Evolutionary conservation across 2,329 filamentous ascomycete genomes (phyloP), one percentile per base, ranked within the genome.

Genomic region (Fusarium luffae): DNA sequence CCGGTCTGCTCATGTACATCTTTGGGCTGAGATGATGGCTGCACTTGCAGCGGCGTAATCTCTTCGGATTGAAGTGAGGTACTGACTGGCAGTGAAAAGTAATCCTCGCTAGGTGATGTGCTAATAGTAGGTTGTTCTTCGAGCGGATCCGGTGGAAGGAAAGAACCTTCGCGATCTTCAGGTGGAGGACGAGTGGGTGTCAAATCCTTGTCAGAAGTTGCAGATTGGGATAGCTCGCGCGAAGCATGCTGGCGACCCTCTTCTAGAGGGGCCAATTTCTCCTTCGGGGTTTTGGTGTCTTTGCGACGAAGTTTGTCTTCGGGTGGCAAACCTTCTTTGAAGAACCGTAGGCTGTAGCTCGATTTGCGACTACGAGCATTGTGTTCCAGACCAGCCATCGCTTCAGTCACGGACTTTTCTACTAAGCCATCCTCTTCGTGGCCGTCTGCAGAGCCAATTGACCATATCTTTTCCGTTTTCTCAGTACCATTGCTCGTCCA

Each of bases 311-410:
- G 75, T 74, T 86, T 86, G 46, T 90, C 87, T 55, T 89, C 86
- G 5, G 78, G 76, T n/a, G 88, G 87, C 19, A 90, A 79, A 34
- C 88, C 89, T 77, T 91, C 88, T 66, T 88, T 89, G 81, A 91
- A 91, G 73, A 91, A 89, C 3, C 89, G 84, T 61, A 91, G 80
- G 69, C 88, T 90, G 77, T 91, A 89, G 72, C 88, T 91, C 41
- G 89, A 86, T 77, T 91, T 91, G 70, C 89, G 86, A 73, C 89
- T 92, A 55, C 89, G 86, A 47, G 86, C 86, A 74, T 87, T 89
- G 72, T 83, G 87, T 72, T 90, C 88, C n/a, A 86, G 81, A 4
- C 88, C 88, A 19, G 86, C 84, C 74, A 90, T 82, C 28, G 86
- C 86, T 67, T 90, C 87, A 8, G 86, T 83, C 52, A 90, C 86